These are phyloP conservation scores for Saccharomyces hybrid DNA, from an alignment of 1,139 yeast genomes.

Conservation along the genomic window DNA sequence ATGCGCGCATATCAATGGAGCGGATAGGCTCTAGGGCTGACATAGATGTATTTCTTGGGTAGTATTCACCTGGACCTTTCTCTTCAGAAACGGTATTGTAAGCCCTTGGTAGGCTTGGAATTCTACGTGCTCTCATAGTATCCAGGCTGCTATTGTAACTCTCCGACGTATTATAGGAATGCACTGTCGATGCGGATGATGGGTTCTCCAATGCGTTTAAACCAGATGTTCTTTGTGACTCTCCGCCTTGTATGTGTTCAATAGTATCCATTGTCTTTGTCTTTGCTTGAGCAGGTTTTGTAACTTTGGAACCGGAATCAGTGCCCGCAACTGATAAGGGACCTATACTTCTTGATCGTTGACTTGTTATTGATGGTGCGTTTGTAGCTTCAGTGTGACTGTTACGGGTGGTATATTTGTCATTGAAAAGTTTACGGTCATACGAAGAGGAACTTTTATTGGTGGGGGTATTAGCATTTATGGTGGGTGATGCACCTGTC, in stretches of 20 bases:
- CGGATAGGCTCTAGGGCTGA: slow-evolving; percentile 7
- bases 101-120: background rate
- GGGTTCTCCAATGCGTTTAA: background rate
- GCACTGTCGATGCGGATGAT: background rate
- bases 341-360: background rate
- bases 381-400: background rate
- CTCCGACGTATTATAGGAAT: background rate
- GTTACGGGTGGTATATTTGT: background rate
- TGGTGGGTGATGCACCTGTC: slow-evolving; percentile 5
- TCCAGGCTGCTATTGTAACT: background rate
- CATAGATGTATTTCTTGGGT: background rate
- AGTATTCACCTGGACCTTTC: background rate
- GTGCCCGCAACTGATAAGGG: background rate
- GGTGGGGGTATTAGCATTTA: slow-evolving; percentile 2
- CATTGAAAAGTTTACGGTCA: background rate
- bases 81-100: background rate
- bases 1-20: slow-evolving; percentile 32
- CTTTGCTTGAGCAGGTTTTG: background rate
- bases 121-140: background rate
- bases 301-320: background rate
- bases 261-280: background rate
- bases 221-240: background rate
- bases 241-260: background rate
- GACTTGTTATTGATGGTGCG: background rate
- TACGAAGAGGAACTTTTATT: background rate